Evolutionary conservation across 805 yeast species (phyloP), one percentile per base, ranked within the genome.

Genomic region (Ogataea kodamae): DNA sequence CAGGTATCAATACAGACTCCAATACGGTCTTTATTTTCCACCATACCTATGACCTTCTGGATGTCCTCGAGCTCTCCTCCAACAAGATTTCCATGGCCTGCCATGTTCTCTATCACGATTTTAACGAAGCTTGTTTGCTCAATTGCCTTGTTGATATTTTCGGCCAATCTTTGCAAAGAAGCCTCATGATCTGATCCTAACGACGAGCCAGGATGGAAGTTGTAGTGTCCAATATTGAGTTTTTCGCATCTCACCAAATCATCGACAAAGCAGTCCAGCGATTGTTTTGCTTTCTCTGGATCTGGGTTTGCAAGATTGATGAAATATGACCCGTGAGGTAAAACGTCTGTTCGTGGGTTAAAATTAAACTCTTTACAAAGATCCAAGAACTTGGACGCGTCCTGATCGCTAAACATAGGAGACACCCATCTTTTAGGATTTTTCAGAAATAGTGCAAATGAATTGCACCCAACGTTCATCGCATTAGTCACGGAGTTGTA

Each of bases 1-100:
- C 98, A 92, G 0, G 97, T 92, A 57, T 92, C 98, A 10, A 92
- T 70, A 55, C 98, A 92, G 1, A 92, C 95, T 4, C 98, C 97
- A n/a, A 92, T 80, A 37, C 98, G 69, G 1, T 62, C 54, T 57
- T 89, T 89, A 52, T 88, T 74, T 1, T 87, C 82, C n/a, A 92
- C 74, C 67, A 76, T 52, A 22, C 74, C 81, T 26, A 92, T 86
- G 10, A 92, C 89, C 14, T 71, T 73, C 18, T 70, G 65, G 29
- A 92, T 66, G 52, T 92, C 97, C 44, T 82, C 76, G 18, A 90
- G 61, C 25, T 73, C 67, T 3, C 90, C 80, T 1, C 97, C 98
- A 25, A 92, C 81, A 40, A 90, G 70, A 42, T 84, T 81, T 3
- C 96, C 96, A 48, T 87, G 94, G 7, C 98, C 98, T 2, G 98